phyloP scores from a whole-genome alignment of 1,284 basidiomycete species.

The Trichosporon sp. region DNA sequence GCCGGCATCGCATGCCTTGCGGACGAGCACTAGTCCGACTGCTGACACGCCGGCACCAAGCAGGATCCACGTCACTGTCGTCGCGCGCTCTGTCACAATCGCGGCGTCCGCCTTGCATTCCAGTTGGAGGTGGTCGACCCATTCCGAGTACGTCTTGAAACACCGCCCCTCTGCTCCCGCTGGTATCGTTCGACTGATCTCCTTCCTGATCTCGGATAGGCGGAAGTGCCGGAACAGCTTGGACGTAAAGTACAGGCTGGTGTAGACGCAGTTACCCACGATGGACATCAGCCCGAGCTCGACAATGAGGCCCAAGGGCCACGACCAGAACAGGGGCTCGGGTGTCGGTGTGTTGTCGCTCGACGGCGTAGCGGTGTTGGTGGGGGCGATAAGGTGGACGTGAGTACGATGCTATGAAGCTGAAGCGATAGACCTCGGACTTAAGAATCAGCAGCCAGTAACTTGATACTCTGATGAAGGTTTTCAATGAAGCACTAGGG shows the following conservation, averaged over 20 bases:
- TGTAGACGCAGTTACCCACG: neutral
- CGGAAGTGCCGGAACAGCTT: neutral
- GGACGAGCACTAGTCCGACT: neutral
- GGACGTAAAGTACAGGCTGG: neutral
- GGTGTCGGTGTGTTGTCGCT: too few relatives aligned
- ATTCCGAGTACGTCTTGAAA: neutral
- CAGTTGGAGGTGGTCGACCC: neutral
- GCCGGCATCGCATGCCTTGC: neutral
- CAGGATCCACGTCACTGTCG: neutral
- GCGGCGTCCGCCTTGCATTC: neutral
- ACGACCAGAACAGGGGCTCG: too few relatives aligned
- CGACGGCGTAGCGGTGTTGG: too few relatives aligned
- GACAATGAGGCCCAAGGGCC: too few relatives aligned
- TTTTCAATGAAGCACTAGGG: too few relatives aligned
- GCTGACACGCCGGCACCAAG: neutral
- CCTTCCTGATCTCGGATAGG: neutral
- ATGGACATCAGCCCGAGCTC: too few relatives aligned
- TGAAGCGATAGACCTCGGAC: too few relatives aligned
- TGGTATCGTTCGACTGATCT: neutral
- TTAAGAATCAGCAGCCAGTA: too few relatives aligned
- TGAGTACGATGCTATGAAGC: too few relatives aligned
- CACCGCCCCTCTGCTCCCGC: neutral
- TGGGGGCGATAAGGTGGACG: too few relatives aligned
- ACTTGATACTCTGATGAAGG: too few relatives aligned
- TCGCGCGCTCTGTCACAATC: neutral